Evolutionary conservation across 2,329 filamentous ascomycete genomes (phyloP).

Genomic region (Penicillium palitans): DNA sequence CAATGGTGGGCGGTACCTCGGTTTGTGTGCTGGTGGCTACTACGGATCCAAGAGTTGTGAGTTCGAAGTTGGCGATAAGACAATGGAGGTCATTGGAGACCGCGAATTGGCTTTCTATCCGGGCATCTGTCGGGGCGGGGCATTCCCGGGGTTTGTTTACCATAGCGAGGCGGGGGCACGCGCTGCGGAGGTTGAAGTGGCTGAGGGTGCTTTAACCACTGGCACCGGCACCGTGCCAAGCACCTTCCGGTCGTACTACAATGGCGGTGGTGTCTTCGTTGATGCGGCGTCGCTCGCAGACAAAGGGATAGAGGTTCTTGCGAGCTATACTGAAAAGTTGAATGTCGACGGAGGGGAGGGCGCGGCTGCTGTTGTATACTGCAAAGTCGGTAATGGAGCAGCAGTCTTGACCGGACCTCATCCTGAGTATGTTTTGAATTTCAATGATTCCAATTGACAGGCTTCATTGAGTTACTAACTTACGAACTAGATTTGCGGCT

Average conservation of each 20-base stretch:
- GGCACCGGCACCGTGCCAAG: conserved; percentile 55
- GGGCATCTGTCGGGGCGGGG: conserved; percentile 78
- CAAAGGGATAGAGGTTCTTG: conserved; percentile 74
- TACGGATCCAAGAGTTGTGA: conserved; percentile 81
- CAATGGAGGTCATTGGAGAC: conserved; percentile 80
- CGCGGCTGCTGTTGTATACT: conserved; percentile 78
- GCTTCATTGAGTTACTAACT: conserved; percentile 16
- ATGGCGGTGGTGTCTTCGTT: conserved; percentile 91
- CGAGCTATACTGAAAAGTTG: conserved; percentile 72
- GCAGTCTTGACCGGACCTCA: conserved; percentile 84
- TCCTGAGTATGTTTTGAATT: conserved; percentile 68
- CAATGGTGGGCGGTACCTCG: conserved; percentile 79
- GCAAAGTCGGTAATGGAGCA: conserved; percentile 76
- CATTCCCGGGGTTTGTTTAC: conserved; percentile 88
- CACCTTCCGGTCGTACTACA: conserved; percentile 77
- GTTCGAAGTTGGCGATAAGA: conserved; percentile 81
- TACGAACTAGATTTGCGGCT: conserved; percentile 69
- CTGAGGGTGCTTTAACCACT: conserved; percentile 57
- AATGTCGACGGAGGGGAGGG: conserved; percentile 73
- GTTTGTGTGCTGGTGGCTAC: conserved; percentile 93
- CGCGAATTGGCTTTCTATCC: conserved; percentile 88
- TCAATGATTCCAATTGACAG: conserved; percentile 1
- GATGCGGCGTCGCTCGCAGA: conserved; percentile 65
- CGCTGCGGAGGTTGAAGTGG: conserved; percentile 67
- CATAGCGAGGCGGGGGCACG: conserved; percentile 80